Base-by-base conservation (phyloP, 805 yeast genomes). In the Hanseniaspora pseudoguilliermondii region DNA sequence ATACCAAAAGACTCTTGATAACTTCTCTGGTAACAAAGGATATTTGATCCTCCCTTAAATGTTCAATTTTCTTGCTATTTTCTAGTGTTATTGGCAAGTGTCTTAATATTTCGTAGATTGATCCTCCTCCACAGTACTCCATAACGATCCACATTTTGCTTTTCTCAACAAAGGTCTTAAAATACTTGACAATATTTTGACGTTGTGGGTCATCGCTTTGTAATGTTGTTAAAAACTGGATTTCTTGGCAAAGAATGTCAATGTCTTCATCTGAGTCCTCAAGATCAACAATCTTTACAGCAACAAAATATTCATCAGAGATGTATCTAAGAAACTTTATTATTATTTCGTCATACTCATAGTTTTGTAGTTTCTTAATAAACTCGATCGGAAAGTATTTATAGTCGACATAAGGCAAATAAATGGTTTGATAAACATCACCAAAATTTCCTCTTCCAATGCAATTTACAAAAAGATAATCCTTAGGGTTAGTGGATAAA, bases 121-220 rank as follows among this genome's bases (percentile, higher is more conserved):
- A 86, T 0, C 97, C 96, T 32, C 95, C 97, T 13, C 91, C 96
- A 68, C 97, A 93, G 65, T 78, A 88, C 66, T 91, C 98, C 96
- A 93, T 87, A 5, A 83, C 83, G 49, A 91, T 86, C 84, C 89
- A 90, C 80, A 93, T 79, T 6, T 79, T 75, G 46, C 81, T 87
- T 46, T 75, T 72, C 18, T 29, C 39, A 5, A 84, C 67, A 63
- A 80, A 78, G 0, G 96, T 81, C 49, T 81, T 82, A 62, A 71
- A 75, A 64, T 82, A 81, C 46, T 75, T 74, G 1, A 93, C 87
- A 53, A 93, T 80, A 62, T 77, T 79, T 0, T 78, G 78, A 5
- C 36, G 23, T 5, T 43, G 32, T 11, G 47, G 41, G 21, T 18
- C 20, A 2, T 57, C 51, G n/a, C 84, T 80, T 49, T 74, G 74